Evolutionary conservation across 108 stramenopile species (phyloP), one percentile per base, ranked within the genome.

Genomic region (Nitzschia putrida): DNA sequence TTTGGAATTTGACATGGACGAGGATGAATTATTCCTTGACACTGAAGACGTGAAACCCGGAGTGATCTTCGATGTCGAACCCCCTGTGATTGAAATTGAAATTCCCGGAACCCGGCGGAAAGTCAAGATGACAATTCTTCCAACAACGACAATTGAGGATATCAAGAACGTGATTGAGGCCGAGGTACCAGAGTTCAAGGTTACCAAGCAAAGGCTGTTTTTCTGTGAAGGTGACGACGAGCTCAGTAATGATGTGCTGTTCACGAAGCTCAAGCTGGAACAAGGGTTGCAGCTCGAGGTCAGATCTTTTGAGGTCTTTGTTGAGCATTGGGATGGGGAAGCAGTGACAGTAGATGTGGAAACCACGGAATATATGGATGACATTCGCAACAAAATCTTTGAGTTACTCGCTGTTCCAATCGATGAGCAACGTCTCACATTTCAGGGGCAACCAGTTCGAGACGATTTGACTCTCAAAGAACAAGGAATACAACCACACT

Each of bases 91-190:
- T 34, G 61, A 69, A 21, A 64, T 69, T 26, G 66, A 53, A 18
- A 47, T 64, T 40, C 67, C 74, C 39, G 52, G 55, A 29, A 26
- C 34, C 11, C 1, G n/a, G 13, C 47, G 63, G 38, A 69, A 63
- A 41, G 60, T 76, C 23, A 61, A 57, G 38, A 13, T 69, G 14
- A 23, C 45, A 23, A 43, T 76, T 18, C 26, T 69, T 24, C 74
- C 74, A 42, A 53, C 66, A 11, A 67, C 53, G 37, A 74, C 66
- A 22, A 57, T 74, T 7, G 16, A 39, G 18, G 66, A 74, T 60
- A 13, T 67, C 16, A 58, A 67, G 20, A 47, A 59, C 16, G 53
- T 74, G 21, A 26, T 74, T 1, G 64, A 66, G 21, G 57, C 40
- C 39, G 24, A 60, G 45, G 44, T 64, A 10, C 66, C 58, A 40